Evolutionary conservation across 139 green algal genomes (phyloP).

Genomic region (Chlorella sp.): DNA sequence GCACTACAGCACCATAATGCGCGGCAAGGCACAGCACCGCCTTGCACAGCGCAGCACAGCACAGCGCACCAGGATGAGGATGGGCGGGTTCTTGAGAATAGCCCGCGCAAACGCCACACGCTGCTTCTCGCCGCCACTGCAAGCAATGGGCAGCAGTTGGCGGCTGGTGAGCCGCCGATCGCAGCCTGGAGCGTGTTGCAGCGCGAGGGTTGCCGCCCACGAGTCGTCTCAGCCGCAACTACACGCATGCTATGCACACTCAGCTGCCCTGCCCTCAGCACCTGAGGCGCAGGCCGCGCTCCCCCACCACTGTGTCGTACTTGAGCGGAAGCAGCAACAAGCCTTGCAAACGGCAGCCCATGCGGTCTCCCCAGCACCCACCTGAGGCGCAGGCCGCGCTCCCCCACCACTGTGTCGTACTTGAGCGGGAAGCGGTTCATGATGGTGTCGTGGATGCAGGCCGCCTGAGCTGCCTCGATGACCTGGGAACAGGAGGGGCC

Average conservation of each 20-base stretch:
- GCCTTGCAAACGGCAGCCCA: too few species aligned
- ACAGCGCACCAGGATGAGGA: slow-evolving; percentile 73
- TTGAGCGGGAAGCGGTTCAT: slow-evolving; percentile 67
- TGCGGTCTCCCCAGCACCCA: background rate
- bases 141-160: background rate
- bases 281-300: slow-evolving; percentile 25
- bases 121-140: slow-evolving; percentile 85
- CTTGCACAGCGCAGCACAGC: slow-evolving; percentile 26
- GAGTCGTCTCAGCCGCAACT: too few species aligned
- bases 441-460: slow-evolving; percentile 91
- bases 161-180: background rate
- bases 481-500: slow-evolving; percentile 43
- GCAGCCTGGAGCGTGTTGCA: too few species aligned
- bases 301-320: slow-evolving; percentile 58
- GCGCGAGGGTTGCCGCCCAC: too few species aligned
- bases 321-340: background rate
- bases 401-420: slow-evolving; percentile 57
- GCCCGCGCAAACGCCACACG: slow-evolving; percentile 89
- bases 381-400: slow-evolving; percentile 56
- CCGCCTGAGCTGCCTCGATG: slow-evolving; percentile 61
- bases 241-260: too few species aligned
- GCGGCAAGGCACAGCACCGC: background rate
- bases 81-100: slow-evolving; percentile 77
- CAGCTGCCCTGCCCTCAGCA: background rate
- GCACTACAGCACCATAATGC: too few species aligned